phyloP scores from a whole-genome alignment of 306 rosid species.

The Canavalia ensiformis region DNA sequence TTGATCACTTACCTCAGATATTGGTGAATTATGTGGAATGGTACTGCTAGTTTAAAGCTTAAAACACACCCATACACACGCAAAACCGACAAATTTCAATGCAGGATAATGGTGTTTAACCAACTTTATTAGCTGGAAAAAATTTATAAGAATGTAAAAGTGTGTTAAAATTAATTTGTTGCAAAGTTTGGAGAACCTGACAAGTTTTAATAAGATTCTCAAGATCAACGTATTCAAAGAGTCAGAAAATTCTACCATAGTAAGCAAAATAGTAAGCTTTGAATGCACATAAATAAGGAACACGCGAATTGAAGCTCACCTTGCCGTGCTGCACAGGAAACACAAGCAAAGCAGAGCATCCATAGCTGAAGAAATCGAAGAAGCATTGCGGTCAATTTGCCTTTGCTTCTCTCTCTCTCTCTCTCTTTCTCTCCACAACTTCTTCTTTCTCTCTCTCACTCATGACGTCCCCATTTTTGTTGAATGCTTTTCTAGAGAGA shows the following conservation, averaged over 20 bases:
- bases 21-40: slow-evolving; percentile 24
- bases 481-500: slow-evolving; percentile 28
- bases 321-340: slow-evolving; percentile 52
- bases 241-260: not conserved
- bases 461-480: slow-evolving; percentile 24
- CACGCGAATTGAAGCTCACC: slow-evolving; percentile 51
- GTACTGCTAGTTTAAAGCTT: not conserved
- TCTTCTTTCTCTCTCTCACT: slow-evolving; percentile 25
- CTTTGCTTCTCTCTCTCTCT: slow-evolving; percentile 21
- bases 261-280: slow-evolving; percentile 9
- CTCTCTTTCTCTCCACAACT: slow-evolving; percentile 11
- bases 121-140: not conserved
- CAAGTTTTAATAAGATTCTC: not conserved
- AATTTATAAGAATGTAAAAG: not conserved
- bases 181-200: not conserved
- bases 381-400: slow-evolving; percentile 51
- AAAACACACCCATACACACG: not conserved
- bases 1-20: not conserved
- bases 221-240: slow-evolving; percentile 19
- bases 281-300: not conserved
- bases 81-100: slow-evolving; percentile 14
- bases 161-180: not conserved
- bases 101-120: not conserved
- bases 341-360: slow-evolving; percentile 53
- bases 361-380: slow-evolving; percentile 57